Conservation (phyloP, 2,329 filamentous ascomycete species). For the Penicillium crustosum region DNA sequence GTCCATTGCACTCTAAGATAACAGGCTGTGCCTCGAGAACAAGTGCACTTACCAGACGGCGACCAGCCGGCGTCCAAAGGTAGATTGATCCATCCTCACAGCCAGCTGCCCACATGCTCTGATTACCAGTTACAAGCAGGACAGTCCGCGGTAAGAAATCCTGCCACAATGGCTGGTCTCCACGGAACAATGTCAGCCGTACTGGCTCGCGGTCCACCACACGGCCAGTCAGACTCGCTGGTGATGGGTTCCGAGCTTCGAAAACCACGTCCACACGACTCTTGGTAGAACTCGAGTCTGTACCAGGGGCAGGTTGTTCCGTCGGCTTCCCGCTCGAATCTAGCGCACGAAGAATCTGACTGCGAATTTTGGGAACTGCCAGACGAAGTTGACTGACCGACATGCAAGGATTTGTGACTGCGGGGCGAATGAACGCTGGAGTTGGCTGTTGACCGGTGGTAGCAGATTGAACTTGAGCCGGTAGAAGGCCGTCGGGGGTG, state of each 20-base stretch:
- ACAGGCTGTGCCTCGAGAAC: constrained; percentile 90
- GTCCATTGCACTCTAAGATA: constrained; percentile 84
- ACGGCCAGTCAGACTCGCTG: constrained; percentile 59
- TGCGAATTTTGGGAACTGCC: constrained; percentile 82
- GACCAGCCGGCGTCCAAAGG: constrained; percentile 87
- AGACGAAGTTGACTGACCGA: constrained; percentile 79
- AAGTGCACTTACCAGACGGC: constrained; percentile 79
- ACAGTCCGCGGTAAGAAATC: constrained; percentile 86
- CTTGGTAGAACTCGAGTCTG: constrained; percentile 41
- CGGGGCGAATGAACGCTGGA: constrained; percentile 83
- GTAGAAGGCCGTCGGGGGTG: constrained; percentile 73
- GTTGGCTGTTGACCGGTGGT: constrained; percentile 64
- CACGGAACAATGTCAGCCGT: constrained; percentile 76
- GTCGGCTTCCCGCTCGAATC: constrained; percentile 55
- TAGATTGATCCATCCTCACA: constrained; percentile 92
- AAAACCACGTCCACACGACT: constrained; percentile 71
- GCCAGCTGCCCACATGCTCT: constrained; percentile 85
- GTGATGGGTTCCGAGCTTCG: constrained; percentile 80
- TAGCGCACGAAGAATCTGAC: constrained; percentile 76
- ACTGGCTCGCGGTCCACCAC: constrained; percentile 73
- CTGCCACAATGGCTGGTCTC: constrained; percentile 82
- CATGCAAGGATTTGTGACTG: constrained; percentile 78
- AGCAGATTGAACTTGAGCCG: constrained; percentile 63
- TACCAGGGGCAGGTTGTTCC: constrained; percentile 38
- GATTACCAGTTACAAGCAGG: constrained; percentile 86